Evolutionary conservation across 257 asterid genomes (phyloP), one percentile per base, ranked within the genome.

Genomic region (Echites panduratus): DNA sequence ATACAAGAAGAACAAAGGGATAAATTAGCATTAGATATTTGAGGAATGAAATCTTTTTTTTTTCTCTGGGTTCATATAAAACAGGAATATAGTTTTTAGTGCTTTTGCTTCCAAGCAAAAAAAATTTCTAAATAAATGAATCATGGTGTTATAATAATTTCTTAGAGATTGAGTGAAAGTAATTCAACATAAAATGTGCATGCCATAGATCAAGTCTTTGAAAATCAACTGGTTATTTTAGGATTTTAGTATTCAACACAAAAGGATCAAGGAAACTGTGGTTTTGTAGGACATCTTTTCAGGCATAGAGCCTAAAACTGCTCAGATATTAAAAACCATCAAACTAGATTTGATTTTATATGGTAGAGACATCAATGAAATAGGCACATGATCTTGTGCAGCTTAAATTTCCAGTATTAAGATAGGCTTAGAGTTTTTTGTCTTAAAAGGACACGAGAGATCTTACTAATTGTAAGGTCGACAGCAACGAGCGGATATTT

Each of bases 391-490:
- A 53, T n/a, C 38, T 43, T 14, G 10, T 40, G 41, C 58, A 68
- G 61, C 35, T 68, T 49, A 24, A 69, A 11, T 7, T 52, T 29
- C 1, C 14, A 45, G 52, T 7, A 13, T 32, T 32, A 32, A 32
- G 38, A 3, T 32, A 32, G 38, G 38, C 38, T 32, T 32, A 32
- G 38, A 32, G 38, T 32, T 26, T 16, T 26, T 73, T 63, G 44
- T 68, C 65, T 38, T 9, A n/a, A 54, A 58, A 26, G n/a, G 20
- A 59, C 45, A 35, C 12, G 52, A 13, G 47, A 62, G 48, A 69
- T 74, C 90, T 84, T 86, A 91, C 99, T 61, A 77, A 82, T 83
- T 94, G 99, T 79, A 94, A 78, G 35, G 99, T 94, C 48, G 99
- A 94, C 6, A 94, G 87, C 77, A 94, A 78, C 7, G 99, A 91